Evolutionary conservation across 805 yeast genomes (phyloP).

Genomic region (Saccharomycopsis amapae): DNA sequence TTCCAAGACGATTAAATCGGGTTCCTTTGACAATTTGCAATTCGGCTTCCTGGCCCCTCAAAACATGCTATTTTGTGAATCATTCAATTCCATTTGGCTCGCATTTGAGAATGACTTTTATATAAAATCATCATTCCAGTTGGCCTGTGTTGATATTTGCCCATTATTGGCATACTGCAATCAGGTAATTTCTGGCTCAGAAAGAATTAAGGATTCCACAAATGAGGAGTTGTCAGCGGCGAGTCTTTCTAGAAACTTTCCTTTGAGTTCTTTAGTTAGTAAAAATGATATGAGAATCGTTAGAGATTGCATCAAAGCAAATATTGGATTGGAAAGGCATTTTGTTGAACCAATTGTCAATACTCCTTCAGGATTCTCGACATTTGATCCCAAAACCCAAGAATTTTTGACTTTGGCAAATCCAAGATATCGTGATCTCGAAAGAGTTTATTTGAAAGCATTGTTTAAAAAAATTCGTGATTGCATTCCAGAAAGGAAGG

Average conservation of each 20-base stretch:
- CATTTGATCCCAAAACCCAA: slow-evolving; percentile 1
- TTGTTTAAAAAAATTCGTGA: slow-evolving; percentile 8
- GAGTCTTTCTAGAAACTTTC: too few species aligned
- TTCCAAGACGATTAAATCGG: not conserved
- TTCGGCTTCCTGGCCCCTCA: slow-evolving; percentile 1
- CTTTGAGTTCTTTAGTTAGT: not conserved
- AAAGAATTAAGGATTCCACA: not conserved
- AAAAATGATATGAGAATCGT: not conserved
- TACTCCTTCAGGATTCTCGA: not conserved
- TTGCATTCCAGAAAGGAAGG: slow-evolving; percentile 11
- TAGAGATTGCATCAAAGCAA: slow-evolving; percentile 6
- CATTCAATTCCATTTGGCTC: slow-evolving; percentile 10
- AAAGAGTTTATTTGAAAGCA: not conserved
- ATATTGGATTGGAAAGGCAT: not conserved
- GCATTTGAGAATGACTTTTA: slow-evolving; percentile 17
- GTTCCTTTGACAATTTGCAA: slow-evolving; percentile 4
- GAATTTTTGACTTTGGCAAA: not conserved
- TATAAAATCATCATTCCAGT: slow-evolving; percentile 1
- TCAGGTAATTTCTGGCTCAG: not conserved
- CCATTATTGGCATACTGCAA: not conserved
- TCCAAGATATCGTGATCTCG: slow-evolving; percentile 1
- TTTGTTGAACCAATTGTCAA: slow-evolving; percentile 13
- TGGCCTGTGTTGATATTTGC: slow-evolving; percentile 1
- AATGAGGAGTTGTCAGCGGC: slow-evolving; percentile 5
- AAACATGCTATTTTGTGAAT: slow-evolving; percentile 1